phyloP scores from a whole-genome alignment of 495 filamentous ascomycete species.

The Lasiosphaeria miniovina region DNA sequence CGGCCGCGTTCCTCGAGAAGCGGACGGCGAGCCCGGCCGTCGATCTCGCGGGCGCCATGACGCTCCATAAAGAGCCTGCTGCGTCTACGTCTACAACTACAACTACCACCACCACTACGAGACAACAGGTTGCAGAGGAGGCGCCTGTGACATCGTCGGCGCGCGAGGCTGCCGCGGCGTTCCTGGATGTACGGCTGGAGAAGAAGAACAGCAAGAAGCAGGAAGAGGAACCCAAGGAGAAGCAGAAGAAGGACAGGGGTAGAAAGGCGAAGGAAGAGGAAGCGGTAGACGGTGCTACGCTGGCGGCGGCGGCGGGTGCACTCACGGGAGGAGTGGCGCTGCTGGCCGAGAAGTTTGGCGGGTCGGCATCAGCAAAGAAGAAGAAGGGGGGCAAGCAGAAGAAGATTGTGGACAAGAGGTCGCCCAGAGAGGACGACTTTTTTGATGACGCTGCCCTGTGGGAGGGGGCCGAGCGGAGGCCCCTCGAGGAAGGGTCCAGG shows the following conservation, averaged over 20 bases:
- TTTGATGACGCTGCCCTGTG: constrained; percentile 46
- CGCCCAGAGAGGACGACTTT: constrained; percentile 37
- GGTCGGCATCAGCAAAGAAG: constrained; percentile 7
- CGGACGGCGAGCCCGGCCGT: neutral
- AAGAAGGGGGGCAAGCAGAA: constrained; percentile 26
- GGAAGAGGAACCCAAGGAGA: constrained; percentile 1
- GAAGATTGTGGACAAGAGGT: constrained; percentile 29
- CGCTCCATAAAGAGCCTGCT: too few species aligned
- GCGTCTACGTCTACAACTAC: neutral
- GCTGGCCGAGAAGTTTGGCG: constrained; percentile 28
- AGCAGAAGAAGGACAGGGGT: neutral
- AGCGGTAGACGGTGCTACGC: constrained; percentile 13
- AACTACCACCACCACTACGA: neutral
- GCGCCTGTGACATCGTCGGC: constrained; percentile 1
- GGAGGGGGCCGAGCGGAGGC: constrained; percentile 53
- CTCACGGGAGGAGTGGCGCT: constrained; percentile 27
- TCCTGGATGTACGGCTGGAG: constrained; percentile 9
- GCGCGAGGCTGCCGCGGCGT: constrained; percentile 13
- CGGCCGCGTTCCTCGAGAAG: constrained; percentile 13
- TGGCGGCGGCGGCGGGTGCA: constrained; percentile 20
- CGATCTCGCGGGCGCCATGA: neutral
- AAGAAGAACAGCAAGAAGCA: constrained; percentile 2
- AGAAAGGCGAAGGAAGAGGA: constrained; percentile 12
- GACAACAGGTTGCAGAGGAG: neutral
- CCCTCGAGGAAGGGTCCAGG: constrained; percentile 20